These are phyloP conservation scores for Moesziomyces globuligerus DNA, from an alignment of 1,284 basidiomycete species.

Conservation along the genomic window DNA sequence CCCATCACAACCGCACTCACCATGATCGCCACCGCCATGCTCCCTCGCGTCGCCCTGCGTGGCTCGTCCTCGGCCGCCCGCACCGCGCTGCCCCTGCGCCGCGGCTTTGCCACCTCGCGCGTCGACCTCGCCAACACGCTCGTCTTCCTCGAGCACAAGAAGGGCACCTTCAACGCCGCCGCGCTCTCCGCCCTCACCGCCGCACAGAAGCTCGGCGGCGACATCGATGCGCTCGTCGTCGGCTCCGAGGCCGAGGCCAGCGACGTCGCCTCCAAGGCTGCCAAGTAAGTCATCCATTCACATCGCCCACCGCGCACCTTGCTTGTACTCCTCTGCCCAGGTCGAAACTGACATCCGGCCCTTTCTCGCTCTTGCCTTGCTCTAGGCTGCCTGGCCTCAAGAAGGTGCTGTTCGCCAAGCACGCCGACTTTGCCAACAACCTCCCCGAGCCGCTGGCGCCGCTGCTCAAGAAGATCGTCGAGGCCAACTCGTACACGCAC, in stretches of 20 bases:
- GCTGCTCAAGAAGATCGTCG: slow-evolving; percentile 70
- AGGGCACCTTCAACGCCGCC: slow-evolving; percentile 82
- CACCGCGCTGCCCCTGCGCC: slow-evolving; percentile 29
- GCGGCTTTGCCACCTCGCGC: slow-evolving; percentile 58
- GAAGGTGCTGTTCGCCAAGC: slow-evolving; percentile 68
- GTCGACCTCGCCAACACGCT: slow-evolving; percentile 71
- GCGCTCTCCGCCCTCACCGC: slow-evolving; percentile 91
- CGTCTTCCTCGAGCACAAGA: slow-evolving; percentile 87
- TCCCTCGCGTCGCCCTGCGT: slow-evolving; percentile 32
- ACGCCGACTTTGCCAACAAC: slow-evolving; percentile 69
- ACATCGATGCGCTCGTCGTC: slow-evolving; percentile 87
- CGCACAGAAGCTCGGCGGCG: slow-evolving; percentile 81
- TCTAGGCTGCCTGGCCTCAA: slow-evolving; percentile 71
- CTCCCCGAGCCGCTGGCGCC: slow-evolving; percentile 70
- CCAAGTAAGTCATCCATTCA: slow-evolving; percentile 76
- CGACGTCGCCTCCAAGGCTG: slow-evolving; percentile 77
- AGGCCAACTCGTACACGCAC: slow-evolving; percentile 76
- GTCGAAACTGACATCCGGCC: background rate
- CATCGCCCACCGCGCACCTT: background rate
- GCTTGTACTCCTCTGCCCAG: too few relatives aligned
- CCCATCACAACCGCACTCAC: slow-evolving; percentile 11
- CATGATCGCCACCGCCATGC: slow-evolving; percentile 48
- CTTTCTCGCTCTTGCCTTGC: background rate
- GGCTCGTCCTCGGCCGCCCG: slow-evolving; percentile 11
- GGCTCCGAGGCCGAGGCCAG: slow-evolving; percentile 80